Evolutionary conservation across 129 eudicot genomes (phyloP).

Genomic region (Erigeron canadensis): DNA sequence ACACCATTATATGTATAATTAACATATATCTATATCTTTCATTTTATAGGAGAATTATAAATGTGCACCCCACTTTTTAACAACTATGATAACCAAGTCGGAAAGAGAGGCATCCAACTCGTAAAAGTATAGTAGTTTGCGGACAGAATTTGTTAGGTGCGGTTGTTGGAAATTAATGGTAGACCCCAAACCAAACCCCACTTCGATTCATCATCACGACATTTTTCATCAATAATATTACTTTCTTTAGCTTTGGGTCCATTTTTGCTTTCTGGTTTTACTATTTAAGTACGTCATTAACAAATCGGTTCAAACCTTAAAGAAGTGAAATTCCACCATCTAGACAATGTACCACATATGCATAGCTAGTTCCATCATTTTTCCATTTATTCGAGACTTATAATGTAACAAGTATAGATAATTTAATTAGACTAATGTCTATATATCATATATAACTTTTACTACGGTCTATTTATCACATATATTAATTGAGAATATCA

Average conservation of each 20-base stretch:
- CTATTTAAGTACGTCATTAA: background rate
- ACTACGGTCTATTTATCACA: too few relatives aligned
- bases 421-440: too few relatives aligned
- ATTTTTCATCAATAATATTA: constrained; percentile 1
- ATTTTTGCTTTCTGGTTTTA: background rate
- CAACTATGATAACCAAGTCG: constrained; percentile 5
- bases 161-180: constrained; percentile 30
- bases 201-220: constrained; percentile 6
- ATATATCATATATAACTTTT: too few relatives aligned
- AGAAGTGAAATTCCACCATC: background rate
- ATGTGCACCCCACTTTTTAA: background rate
- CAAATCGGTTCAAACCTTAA: background rate
- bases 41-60: background rate
- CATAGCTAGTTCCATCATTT: too few relatives aligned
- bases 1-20: background rate
- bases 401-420: too few relatives aligned
- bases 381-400: too few relatives aligned
- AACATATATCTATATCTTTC: too few relatives aligned
- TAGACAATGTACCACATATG: too few relatives aligned
- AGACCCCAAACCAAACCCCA: constrained; percentile 26
- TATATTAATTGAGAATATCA: too few relatives aligned
- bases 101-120: constrained; percentile 21
- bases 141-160: constrained; percentile 31
- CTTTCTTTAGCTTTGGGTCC: background rate
- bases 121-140: constrained; percentile 10